Conservation (phyloP, 2,329 filamentous ascomycete genomes). For the Coccinonectria pachysandricola region DNA sequence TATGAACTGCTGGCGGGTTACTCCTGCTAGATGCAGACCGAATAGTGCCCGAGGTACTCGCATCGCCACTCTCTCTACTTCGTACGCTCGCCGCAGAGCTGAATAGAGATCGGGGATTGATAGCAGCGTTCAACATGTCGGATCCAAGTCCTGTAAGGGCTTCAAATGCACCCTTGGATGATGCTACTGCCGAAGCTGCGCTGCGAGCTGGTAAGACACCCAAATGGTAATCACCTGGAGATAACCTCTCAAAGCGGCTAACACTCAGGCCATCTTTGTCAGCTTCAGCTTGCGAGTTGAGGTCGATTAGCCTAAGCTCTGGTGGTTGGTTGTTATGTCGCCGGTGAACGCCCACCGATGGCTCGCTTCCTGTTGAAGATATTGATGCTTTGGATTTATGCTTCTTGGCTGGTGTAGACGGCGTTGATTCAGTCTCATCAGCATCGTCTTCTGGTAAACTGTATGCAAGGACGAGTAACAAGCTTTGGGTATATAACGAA, state of each 20-base stretch:
- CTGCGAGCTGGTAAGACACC: slow-evolving; percentile 66
- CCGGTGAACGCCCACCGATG: slow-evolving; percentile 55
- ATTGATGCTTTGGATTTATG: slow-evolving; percentile 35
- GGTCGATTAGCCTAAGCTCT: slow-evolving; percentile 83
- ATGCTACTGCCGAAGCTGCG: slow-evolving; percentile 52
- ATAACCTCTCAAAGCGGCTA: slow-evolving; percentile 76
- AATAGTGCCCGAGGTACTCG: slow-evolving; percentile 23
- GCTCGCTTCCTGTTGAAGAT: slow-evolving; percentile 43
- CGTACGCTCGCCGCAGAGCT: slow-evolving; percentile 72
- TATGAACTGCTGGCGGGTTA: slow-evolving; percentile 33
- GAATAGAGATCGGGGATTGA: slow-evolving; percentile 80
- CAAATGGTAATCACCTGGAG: slow-evolving; percentile 86
- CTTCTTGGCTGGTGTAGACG: slow-evolving; percentile 20
- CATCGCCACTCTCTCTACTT: slow-evolving; percentile 52
- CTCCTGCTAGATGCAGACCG: slow-evolving; percentile 18
- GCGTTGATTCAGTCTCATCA: slow-evolving; percentile 31
- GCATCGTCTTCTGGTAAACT: slow-evolving; percentile 65
- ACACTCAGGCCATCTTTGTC: slow-evolving; percentile 80
- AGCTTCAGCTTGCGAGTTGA: slow-evolving; percentile 74
- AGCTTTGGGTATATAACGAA: slow-evolving; percentile 86
- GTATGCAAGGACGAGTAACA: slow-evolving; percentile 87
- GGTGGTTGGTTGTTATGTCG: slow-evolving; percentile 74
- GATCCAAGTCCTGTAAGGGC: slow-evolving; percentile 60
- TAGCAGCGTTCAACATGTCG: slow-evolving; percentile 83
- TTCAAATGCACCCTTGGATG: slow-evolving; percentile 65